Evolutionary conservation across 768 basidiomycete genomes (phyloP).

Genomic region (Dendrothele bispora): DNA sequence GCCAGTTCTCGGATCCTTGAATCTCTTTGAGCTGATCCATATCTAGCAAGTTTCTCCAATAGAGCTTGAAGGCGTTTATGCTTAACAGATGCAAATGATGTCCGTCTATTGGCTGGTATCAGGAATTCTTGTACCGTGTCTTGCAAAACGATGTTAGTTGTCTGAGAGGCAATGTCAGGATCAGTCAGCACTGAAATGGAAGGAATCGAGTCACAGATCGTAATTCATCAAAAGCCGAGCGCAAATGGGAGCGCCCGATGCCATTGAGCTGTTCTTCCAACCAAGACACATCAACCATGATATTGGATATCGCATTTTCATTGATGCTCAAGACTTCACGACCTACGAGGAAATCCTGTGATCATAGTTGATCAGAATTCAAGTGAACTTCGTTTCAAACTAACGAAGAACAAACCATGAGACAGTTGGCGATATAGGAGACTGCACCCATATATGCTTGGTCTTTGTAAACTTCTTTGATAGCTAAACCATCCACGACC

Average conservation of each 20-base stretch:
- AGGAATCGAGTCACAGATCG: conserved; percentile 55
- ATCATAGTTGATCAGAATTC: conserved; percentile 3
- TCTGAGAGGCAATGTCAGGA: conserved; percentile 39
- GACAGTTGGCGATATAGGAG: conserved; percentile 81
- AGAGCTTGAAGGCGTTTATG: conserved; percentile 71
- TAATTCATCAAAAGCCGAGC: conserved; percentile 75
- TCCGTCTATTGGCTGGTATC: conserved; percentile 65
- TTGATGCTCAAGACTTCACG: conserved; percentile 78
- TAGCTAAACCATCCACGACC: conserved; percentile 85
- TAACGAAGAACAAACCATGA: conserved; percentile 65
- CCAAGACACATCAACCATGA: conserved; percentile 84
- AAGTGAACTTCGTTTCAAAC: background rate
- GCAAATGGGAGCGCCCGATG: conserved; percentile 70
- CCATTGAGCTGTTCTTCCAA: conserved; percentile 83
- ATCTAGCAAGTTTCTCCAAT: conserved; percentile 77
- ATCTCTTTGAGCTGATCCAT: conserved; percentile 64
- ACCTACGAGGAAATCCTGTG: conserved; percentile 76
- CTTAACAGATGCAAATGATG: conserved; percentile 64
- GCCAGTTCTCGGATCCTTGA: conserved; percentile 58
- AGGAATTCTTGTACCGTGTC: conserved; percentile 81
- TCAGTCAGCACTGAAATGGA: conserved; percentile 11
- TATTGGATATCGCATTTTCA: conserved; percentile 85
- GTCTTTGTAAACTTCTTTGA: conserved; percentile 85
- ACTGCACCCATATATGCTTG: conserved; percentile 88
- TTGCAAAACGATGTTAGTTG: conserved; percentile 67